Conservation (phyloP, 176 grass and related monocot genomes). For the Musa acuminata region DNA sequence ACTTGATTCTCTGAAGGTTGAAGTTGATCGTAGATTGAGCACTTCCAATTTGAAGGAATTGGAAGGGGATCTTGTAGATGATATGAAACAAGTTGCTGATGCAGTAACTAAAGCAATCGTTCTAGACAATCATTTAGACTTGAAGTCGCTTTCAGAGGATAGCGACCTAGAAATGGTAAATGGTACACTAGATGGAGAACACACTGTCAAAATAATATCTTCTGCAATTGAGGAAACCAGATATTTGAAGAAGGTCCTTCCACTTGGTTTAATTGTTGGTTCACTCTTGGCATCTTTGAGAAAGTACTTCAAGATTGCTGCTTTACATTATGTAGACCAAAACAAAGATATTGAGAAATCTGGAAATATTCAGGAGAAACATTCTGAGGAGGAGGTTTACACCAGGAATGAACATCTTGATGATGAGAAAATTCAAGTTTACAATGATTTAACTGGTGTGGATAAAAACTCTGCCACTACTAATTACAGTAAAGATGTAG, state of each 20-base stretch:
- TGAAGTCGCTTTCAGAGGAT: slow-evolving; percentile 25
- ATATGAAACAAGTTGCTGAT: slow-evolving; percentile 49
- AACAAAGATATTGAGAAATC: slow-evolving; percentile 23
- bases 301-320: slow-evolving; percentile 52
- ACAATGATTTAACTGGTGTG: not conserved
- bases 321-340: slow-evolving; percentile 22
- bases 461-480: slow-evolving; percentile 18
- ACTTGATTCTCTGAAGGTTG: slow-evolving; percentile 51
- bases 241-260: slow-evolving; percentile 65
- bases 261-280: slow-evolving; percentile 72
- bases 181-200: slow-evolving; percentile 39
- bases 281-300: slow-evolving; percentile 68
- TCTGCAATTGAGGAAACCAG: slow-evolving; percentile 49
- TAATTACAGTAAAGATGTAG: slow-evolving; percentile 22
- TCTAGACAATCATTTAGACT: slow-evolving; percentile 46
- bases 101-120: slow-evolving; percentile 48
- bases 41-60: slow-evolving; percentile 35
- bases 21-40: slow-evolving; percentile 70
- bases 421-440: not conserved
- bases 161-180: slow-evolving; percentile 31
- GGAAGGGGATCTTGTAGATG: slow-evolving; percentile 40
- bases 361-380: not conserved
- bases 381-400: not conserved
- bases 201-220: slow-evolving; percentile 54
- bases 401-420: not conserved